These are phyloP conservation scores for Tolypocladium tundrense DNA, from an alignment of 2,329 filamentous ascomycete species.

Conservation along the genomic window DNA sequence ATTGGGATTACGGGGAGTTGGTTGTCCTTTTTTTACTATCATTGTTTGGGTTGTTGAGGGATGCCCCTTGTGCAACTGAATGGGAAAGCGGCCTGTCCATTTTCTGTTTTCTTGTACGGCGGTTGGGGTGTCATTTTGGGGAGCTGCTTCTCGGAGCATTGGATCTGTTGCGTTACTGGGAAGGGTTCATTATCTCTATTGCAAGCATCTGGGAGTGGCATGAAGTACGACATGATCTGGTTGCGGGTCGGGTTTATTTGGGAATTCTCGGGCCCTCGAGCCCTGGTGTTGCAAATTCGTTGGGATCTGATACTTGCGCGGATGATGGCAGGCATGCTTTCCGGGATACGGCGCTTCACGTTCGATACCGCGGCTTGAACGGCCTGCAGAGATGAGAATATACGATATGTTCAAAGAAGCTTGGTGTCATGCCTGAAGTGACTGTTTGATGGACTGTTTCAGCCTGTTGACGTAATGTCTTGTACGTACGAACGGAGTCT, in stretches of 20 bases:
- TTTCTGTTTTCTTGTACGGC: conserved; percentile 12
- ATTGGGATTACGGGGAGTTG: conserved; percentile 26
- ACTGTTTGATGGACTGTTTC: not conserved
- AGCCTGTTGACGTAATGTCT: not conserved
- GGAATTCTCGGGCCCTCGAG: conserved; percentile 21
- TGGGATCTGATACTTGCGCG: conserved; percentile 14
- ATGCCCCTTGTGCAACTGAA: conserved; percentile 18
- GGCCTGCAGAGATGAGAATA: conserved; percentile 26
- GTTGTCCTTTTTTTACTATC: conserved; percentile 10
- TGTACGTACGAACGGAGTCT: not conserved
- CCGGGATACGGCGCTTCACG: conserved; percentile 18
- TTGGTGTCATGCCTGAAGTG: not conserved
- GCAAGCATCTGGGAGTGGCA: conserved; percentile 21
- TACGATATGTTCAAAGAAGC: conserved; percentile 21
- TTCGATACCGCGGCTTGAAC: conserved; percentile 16
- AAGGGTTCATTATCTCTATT: conserved; percentile 13
- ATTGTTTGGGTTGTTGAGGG: conserved; percentile 7
- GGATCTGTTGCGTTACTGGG: conserved; percentile 15
- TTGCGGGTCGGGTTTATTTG: conserved; percentile 18
- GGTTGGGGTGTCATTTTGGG: conserved; percentile 5
- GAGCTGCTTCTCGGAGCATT: conserved; percentile 5
- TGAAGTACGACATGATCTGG: conserved; percentile 22
- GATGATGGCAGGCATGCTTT: conserved; percentile 19
- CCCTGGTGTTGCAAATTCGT: conserved; percentile 23
- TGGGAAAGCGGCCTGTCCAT: conserved; percentile 17